These are phyloP conservation scores for Rhododendron griersonianum DNA, from an alignment of 148 eudicot species.

Conservation along the genomic window DNA sequence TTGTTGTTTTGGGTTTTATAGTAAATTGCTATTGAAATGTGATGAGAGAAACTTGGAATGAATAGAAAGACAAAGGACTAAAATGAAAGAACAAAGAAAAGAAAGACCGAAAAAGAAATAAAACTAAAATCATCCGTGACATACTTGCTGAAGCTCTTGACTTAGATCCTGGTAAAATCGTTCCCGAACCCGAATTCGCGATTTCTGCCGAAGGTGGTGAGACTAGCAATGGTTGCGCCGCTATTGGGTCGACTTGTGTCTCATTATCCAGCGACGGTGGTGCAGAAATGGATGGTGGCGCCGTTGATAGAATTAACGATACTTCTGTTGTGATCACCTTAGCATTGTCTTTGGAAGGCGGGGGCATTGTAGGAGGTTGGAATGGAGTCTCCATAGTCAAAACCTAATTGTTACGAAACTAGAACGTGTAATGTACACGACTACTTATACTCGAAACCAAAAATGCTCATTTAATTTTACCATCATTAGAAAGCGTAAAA, in stretches of 20 bases:
- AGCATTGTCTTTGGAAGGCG: neutral
- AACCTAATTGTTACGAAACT: neutral
- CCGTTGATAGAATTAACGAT: neutral
- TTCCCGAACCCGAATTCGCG: neutral
- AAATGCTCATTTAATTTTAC: neutral
- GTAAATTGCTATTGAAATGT: neutral
- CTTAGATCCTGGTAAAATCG: neutral
- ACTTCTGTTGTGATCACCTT: neutral
- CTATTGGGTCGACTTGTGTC: neutral
- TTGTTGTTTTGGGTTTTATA: no score
- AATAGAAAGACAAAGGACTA: neutral
- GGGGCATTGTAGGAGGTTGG: neutral
- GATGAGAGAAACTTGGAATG: neutral
- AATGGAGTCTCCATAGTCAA: neutral
- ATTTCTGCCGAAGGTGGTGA: neutral
- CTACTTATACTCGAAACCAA: neutral
- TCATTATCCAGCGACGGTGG: neutral
- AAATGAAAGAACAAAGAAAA: neutral
- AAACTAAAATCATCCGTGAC: neutral
- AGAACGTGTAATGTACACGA: neutral
- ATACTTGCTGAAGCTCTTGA: neutral
- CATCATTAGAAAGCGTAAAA: neutral
- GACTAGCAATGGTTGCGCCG: neutral
- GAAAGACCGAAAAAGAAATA: neutral
- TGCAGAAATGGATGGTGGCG: neutral